A percentile compares a stretch with the other conserved stretches of the same genome.
These are phyloP conservation scores for Colletotrichum somersetense DNA, from an alignment of 2,329 filamentous ascomycete genomes.

Conservation along the genomic window DNA sequence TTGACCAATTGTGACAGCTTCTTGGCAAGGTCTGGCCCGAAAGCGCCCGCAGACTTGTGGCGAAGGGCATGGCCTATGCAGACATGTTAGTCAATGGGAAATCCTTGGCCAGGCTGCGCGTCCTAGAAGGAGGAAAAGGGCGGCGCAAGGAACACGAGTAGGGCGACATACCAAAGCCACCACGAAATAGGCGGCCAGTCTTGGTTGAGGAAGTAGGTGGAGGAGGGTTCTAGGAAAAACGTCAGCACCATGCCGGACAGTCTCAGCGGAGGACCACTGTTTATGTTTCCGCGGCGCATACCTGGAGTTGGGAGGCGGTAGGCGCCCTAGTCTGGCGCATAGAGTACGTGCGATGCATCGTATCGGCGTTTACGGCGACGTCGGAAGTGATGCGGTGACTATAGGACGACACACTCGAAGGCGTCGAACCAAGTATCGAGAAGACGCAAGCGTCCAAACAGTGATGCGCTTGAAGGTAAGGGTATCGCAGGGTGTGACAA, in stretches of 20 bases:
- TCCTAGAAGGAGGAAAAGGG: conserved; percentile 2
- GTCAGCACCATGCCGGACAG: conserved; percentile 29
- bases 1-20: conserved; percentile 98
- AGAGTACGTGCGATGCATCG: conserved; percentile 98
- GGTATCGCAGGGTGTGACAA: conserved; percentile 38
- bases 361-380: conserved; percentile 45
- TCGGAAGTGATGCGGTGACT: not conserved
- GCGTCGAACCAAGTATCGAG: not conserved
- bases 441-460: not conserved
- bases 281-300: conserved; percentile 48
- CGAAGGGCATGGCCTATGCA: conserved; percentile 74
- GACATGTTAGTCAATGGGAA: conserved; percentile 41
- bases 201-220: conserved; percentile 94
- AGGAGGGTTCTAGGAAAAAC: conserved; percentile 82
- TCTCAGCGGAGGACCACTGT: conserved; percentile 7
- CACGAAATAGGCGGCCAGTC: conserved; percentile 86
- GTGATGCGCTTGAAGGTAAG: conserved; percentile 5
- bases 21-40: conserved; percentile 90
- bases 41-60: conserved; percentile 80
- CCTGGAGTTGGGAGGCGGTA: conserved; percentile 83
- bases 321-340: conserved; percentile 98
- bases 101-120: too few species aligned
- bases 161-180: conserved; percentile 82
- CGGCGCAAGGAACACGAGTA: not conserved
- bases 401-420: not conserved